phyloP scores from a whole-genome alignment of 768 basidiomycete species.

The Podaxis sp. region DNA sequence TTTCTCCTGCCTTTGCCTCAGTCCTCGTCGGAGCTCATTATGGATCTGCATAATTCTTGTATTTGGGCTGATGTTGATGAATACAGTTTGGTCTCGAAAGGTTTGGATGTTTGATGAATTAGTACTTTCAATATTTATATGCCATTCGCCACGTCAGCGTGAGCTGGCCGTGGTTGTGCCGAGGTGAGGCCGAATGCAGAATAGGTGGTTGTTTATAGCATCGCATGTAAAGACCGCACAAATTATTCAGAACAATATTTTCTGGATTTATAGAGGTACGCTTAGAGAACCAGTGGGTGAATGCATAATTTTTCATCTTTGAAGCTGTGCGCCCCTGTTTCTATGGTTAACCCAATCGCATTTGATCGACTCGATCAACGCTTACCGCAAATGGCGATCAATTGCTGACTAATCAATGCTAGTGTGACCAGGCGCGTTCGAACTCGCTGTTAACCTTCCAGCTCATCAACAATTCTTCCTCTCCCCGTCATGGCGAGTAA shows the following conservation, averaged over 20 bases:
- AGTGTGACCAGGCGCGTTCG: conserved; percentile 7
- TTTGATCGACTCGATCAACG: neutral
- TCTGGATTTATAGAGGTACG: too few relatives aligned
- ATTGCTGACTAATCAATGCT: conserved; percentile 2
- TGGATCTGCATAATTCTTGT: conserved; percentile 15
- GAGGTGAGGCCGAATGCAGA: neutral
- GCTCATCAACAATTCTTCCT: conserved; percentile 15
- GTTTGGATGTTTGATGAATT: neutral
- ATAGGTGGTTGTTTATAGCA: neutral
- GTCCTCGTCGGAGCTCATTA: conserved; percentile 1
- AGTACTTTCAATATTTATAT: neutral
- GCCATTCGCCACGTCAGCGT: neutral
- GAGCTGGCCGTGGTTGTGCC: neutral
- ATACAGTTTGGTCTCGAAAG: neutral
- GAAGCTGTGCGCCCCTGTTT: too few relatives aligned
- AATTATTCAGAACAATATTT: neutral
- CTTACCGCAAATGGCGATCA: neutral
- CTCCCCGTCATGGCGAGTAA: conserved; percentile 29
- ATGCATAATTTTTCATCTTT: too few relatives aligned
- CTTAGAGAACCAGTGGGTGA: too few relatives aligned
- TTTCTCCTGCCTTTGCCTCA: neutral
- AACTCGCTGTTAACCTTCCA: conserved; percentile 4
- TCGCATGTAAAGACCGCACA: neutral
- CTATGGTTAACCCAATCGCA: too few relatives aligned
- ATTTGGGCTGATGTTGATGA: conserved; percentile 7